Evolutionary conservation across 176 grass and related monocot species (phyloP).

Genomic region (Phragmites australis): DNA sequence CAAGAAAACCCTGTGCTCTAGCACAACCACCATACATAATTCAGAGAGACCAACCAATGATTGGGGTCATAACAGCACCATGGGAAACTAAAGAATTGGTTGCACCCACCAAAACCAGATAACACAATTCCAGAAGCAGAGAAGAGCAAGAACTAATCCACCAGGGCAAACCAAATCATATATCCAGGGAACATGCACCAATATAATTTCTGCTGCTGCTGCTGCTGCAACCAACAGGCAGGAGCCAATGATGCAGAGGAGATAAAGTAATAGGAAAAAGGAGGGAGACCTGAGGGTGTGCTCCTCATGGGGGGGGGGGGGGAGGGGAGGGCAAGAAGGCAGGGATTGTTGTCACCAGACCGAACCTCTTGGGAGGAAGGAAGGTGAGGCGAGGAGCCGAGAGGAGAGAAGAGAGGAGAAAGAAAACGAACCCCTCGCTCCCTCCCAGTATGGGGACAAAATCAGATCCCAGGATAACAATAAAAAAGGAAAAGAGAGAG

Average conservation of each 20-base stretch:
- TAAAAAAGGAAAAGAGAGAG: conserved; percentile 30
- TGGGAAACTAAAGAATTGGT: conserved; percentile 38
- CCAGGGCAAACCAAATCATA: conserved; percentile 39
- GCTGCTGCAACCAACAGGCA: conserved; percentile 31
- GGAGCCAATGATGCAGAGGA: conserved; percentile 38
- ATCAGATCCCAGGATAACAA: conserved; percentile 65
- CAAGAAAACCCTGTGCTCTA: conserved; percentile 30
- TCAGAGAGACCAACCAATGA: conserved; percentile 55
- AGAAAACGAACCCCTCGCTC: conserved; percentile 39
- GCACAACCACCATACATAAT: conserved; percentile 31
- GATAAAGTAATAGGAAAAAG: conserved; percentile 48
- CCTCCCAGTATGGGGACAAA: conserved; percentile 62
- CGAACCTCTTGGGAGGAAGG: conserved; percentile 37
- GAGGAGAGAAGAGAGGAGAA: background rate
- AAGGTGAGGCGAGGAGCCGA: background rate
- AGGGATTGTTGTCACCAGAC: conserved; percentile 49
- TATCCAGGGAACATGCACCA: conserved; percentile 34
- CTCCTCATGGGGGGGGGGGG: conserved; percentile 67
- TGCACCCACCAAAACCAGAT: conserved; percentile 50
- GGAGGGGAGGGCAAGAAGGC: conserved; percentile 57
- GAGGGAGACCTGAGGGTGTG: conserved; percentile 59
- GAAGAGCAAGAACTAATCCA: conserved; percentile 44
- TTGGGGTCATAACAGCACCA: conserved; percentile 36
- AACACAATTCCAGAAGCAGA: conserved; percentile 24
- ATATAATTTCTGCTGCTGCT: conserved; percentile 23